These are phyloP conservation scores for Sporodiniella umbellata DNA, from an alignment of 371 early-diverging fungal genomes.

Conservation along the genomic window DNA sequence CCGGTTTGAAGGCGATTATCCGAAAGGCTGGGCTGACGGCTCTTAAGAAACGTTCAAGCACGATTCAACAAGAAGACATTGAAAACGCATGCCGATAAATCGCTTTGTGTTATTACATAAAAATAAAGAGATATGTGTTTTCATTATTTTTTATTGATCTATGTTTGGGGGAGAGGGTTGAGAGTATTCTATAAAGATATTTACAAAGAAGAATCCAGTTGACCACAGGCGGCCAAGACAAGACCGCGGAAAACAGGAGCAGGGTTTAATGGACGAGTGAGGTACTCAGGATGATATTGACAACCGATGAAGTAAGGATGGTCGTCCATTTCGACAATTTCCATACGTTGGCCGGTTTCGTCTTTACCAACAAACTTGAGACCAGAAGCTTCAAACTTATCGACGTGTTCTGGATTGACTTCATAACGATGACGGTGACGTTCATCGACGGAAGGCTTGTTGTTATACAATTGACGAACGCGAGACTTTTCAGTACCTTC, in stretches of 20 bases:
- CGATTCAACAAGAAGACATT: constrained; percentile 10
- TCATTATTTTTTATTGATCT: too few species aligned
- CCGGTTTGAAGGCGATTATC: constrained; percentile 78
- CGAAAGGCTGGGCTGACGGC: constrained; percentile 74
- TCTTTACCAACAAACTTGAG: constrained; percentile 92
- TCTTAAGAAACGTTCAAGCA: constrained; percentile 17
- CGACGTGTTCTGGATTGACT: constrained; percentile 87
- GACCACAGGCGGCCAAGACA: constrained; percentile 75
- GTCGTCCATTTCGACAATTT: constrained; percentile 88
- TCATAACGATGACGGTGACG: constrained; percentile 99
- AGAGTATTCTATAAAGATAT: constrained; percentile 11
- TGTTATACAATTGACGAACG: constrained; percentile 72
- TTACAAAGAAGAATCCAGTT: constrained; percentile 34
- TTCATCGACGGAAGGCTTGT: constrained; percentile 70
- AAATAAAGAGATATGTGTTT: too few species aligned
- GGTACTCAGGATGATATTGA: constrained; percentile 99
- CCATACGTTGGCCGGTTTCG: constrained; percentile 95
- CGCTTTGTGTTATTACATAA: too few species aligned
- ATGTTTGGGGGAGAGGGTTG: too few species aligned
- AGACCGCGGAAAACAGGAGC: constrained; percentile 94
- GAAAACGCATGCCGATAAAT: too few species aligned
- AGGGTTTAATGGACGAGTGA: constrained; percentile 92
- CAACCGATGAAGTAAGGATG: constrained; percentile 98
- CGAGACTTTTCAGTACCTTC: constrained; percentile 53
- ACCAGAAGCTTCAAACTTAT: constrained; percentile 80